A percentile compares a stretch with the other conserved stretches of the same genome.
Evolutionary conservation across 148 eudicot species (phyloP).

Genomic region (Rheum nobile): DNA sequence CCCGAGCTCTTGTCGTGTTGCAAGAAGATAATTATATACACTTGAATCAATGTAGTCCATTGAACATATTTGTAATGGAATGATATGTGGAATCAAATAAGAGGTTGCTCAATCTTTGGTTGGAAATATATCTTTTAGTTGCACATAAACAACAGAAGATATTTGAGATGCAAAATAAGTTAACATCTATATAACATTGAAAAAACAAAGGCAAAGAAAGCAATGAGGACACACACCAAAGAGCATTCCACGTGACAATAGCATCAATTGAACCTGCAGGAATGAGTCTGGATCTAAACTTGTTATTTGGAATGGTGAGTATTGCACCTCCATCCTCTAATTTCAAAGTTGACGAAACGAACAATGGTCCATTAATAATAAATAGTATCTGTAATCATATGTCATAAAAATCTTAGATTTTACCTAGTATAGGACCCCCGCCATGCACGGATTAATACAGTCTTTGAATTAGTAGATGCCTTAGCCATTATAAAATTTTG

Average conservation of each 20-base stretch:
- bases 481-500: no score
- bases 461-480: no score
- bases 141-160: no score
- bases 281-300: conserved; percentile 82
- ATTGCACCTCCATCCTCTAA: conserved; percentile 32
- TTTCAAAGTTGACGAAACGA: not conserved
- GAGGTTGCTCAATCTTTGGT: not conserved
- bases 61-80: not conserved
- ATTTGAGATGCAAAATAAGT: not conserved
- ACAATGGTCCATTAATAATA: no score
- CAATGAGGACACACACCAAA: conserved; percentile 10
- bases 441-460: no score
- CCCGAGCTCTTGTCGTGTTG: conserved; percentile 92
- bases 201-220: not conserved
- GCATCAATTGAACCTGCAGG: conserved; percentile 99
- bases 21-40: conserved; percentile 6
- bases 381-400: no score
- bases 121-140: not conserved
- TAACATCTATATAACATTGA: not conserved
- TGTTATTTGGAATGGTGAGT: conserved; percentile 55
- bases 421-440: no score
- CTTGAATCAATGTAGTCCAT: not conserved
- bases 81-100: not conserved
- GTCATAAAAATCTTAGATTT: no score
- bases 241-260: conserved; percentile 71